Conservation (phyloP, 2,329 filamentous ascomycete genomes). For the Cytospora mali region DNA sequence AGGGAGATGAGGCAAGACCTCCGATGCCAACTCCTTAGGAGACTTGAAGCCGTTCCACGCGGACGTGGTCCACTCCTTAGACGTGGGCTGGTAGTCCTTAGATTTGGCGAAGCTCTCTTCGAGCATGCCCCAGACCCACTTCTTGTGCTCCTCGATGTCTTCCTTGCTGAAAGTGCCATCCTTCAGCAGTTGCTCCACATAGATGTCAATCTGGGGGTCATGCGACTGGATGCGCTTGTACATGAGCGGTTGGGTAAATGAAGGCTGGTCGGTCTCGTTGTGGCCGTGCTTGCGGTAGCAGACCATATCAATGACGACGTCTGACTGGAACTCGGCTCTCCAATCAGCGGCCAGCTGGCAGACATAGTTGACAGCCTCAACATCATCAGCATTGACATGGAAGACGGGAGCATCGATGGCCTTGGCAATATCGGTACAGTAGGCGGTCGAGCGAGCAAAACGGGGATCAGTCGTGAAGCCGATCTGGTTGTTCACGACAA, state of each 20-base stretch:
- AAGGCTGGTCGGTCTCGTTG: conserved; percentile 99
- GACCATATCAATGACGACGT: conserved; percentile 96
- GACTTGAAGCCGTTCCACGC: conserved; percentile 99
- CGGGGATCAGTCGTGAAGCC: conserved; percentile 98
- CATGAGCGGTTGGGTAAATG: conserved; percentile 99
- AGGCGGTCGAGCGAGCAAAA: conserved; percentile 94
- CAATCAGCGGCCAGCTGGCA: conserved; percentile 97
- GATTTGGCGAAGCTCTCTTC: conserved; percentile 97
- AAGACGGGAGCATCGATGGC: conserved; percentile 97
- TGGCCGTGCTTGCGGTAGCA: conserved; percentile 99
- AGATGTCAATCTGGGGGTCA: conserved; percentile 83
- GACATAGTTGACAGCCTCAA: conserved; percentile 97
- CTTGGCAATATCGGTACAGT: conserved; percentile 99
- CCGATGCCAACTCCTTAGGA: conserved; percentile 93
- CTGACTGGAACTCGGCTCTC: conserved; percentile 98
- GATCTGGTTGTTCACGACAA: conserved; percentile 99
- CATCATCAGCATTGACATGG: conserved; percentile 98
- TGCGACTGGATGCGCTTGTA: conserved; percentile 95
- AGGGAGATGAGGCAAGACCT: conserved; percentile 88
- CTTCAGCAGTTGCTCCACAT: conserved; percentile 85
- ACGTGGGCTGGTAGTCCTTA: conserved; percentile 94
- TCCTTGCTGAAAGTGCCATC: conserved; percentile 97
- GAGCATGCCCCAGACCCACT: conserved; percentile 99
- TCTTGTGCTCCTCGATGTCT: conserved; percentile 98
- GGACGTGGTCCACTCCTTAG: conserved; percentile 97